phyloP scores from a whole-genome alignment of 129 eudicot genomes.

The Helichrysum umbraculigerum region DNA sequence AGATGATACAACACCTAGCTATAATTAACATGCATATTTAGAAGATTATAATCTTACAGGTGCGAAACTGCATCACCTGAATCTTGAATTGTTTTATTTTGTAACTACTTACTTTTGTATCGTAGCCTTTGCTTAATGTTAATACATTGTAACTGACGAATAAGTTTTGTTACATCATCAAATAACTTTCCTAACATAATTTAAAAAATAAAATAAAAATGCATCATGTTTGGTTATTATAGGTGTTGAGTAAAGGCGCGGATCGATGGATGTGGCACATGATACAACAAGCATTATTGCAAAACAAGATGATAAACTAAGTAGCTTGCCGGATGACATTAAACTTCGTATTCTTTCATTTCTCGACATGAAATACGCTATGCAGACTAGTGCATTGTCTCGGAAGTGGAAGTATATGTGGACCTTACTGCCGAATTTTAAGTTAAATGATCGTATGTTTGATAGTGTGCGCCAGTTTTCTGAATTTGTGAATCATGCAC shows the following conservation, averaged over 20 bases:
- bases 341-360: constrained; percentile 24
- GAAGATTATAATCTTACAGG: too few species aligned
- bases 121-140: too few species aligned
- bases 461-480: neutral
- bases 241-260: neutral
- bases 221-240: too few species aligned
- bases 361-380: constrained; percentile 2
- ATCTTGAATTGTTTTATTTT: too few species aligned
- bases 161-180: too few species aligned
- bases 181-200: too few species aligned
- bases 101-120: too few species aligned
- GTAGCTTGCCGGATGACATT: constrained; percentile 21
- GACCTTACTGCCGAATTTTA: neutral
- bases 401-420: constrained; percentile 16
- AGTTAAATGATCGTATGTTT: neutral
- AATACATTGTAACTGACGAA: too few species aligned
- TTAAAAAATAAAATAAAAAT: too few species aligned
- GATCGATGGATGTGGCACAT: constrained; percentile 6
- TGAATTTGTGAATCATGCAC: constrained; percentile 9
- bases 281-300: neutral
- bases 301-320: constrained; percentile 22
- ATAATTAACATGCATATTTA: too few species aligned
- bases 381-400: constrained; percentile 20
- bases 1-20: too few species aligned
- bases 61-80: too few species aligned